phyloP scores from a whole-genome alignment of 306 rosid genomes.

The Luffa aegyptiaca region DNA sequence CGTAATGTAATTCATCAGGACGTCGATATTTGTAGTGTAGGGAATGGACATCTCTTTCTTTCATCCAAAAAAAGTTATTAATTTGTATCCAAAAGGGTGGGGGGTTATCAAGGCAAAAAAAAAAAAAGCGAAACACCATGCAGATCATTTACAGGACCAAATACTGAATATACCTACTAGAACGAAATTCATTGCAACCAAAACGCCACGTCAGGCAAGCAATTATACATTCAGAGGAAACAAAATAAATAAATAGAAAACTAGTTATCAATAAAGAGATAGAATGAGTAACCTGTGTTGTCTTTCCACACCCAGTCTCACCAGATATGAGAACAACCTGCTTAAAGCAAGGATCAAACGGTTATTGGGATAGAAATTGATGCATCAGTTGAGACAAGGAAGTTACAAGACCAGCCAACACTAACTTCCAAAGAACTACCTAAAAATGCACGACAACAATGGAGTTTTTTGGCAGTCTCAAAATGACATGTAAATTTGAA shows the following conservation, averaged over 20 bases:
- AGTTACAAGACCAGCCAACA: neutral
- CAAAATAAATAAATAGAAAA: neutral
- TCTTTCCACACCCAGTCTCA: constrained; percentile 98
- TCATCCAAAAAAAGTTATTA: neutral
- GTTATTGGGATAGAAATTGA: constrained; percentile 8
- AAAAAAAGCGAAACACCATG: neutral
- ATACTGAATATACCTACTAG: neutral
- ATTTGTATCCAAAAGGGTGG: neutral
- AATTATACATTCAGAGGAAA: neutral
- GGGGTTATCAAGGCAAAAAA: neutral
- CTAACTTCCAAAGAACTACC: neutral
- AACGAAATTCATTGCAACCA: neutral
- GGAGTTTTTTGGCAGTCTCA: neutral
- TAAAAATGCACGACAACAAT: neutral
- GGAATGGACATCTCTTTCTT: neutral
- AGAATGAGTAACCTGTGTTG: constrained; percentile 82
- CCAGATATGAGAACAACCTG: constrained; percentile 93
- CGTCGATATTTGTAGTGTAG: neutral
- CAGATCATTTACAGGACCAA: neutral
- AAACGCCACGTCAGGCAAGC: neutral
- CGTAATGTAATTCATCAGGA: neutral
- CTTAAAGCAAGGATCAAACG: constrained; percentile 24
- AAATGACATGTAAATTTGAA: neutral
- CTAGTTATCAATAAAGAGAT: constrained; percentile 29
- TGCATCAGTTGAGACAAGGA: neutral